Conservation (phyloP, 2,329 filamentous ascomycete genomes). For the Epichloe uncinata region DNA sequence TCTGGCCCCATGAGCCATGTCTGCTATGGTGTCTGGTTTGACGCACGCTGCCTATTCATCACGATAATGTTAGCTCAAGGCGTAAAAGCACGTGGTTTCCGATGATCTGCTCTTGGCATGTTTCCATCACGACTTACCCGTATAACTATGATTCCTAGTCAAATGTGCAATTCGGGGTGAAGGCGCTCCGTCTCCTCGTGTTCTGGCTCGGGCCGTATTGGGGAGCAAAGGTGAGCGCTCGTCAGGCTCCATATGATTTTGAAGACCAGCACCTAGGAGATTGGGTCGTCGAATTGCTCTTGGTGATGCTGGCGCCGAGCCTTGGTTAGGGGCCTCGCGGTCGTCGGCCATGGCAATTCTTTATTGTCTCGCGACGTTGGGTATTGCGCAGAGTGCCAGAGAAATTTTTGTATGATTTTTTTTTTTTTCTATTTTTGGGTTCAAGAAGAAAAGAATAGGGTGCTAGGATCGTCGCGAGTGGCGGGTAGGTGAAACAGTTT, state of each 20-base stretch:
- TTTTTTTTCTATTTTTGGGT: neutral
- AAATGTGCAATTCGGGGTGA: slow-evolving; percentile 17
- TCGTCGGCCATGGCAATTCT: slow-evolving; percentile 19
- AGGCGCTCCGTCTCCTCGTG: slow-evolving; percentile 24
- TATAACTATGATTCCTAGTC: slow-evolving; percentile 30
- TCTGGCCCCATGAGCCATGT: slow-evolving; percentile 43
- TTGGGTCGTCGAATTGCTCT: slow-evolving; percentile 16
- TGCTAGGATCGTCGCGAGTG: neutral
- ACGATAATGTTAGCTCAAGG: neutral
- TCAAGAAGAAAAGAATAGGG: neutral
- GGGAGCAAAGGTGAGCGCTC: slow-evolving; percentile 31
- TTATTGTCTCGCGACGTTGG: neutral
- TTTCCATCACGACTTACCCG: slow-evolving; percentile 18
- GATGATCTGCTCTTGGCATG: neutral
- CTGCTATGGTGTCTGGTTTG: slow-evolving; percentile 39
- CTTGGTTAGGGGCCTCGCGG: slow-evolving; percentile 12
- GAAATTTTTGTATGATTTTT: too few species aligned
- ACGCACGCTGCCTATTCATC: slow-evolving; percentile 22
- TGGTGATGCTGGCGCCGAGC: slow-evolving; percentile 22
- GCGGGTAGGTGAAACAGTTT: neutral
- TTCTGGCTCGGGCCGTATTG: slow-evolving; percentile 25
- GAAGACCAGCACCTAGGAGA: slow-evolving; percentile 12
- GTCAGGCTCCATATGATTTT: slow-evolving; percentile 22
- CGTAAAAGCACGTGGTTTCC: neutral
- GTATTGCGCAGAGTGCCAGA: too few species aligned